Evolutionary conservation across 2,329 filamentous ascomycete genomes (phyloP).

Genomic region (Alternaria ethzedia): DNA sequence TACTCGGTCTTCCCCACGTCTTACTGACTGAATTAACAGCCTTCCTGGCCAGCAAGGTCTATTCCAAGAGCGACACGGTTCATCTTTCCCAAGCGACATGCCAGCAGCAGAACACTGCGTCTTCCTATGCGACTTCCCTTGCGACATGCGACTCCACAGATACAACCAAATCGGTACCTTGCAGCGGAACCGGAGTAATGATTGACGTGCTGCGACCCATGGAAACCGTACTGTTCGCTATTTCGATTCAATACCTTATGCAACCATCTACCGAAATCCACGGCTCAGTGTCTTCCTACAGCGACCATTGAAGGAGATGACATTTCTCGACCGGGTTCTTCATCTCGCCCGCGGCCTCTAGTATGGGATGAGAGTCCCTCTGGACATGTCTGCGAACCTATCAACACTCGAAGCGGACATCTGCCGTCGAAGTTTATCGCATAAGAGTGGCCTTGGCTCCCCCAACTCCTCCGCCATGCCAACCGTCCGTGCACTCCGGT

Average conservation of each 20-base stretch:
- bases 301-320: neutral
- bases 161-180: neutral
- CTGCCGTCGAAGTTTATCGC: neutral
- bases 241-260: neutral
- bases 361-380: neutral
- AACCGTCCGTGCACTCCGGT: neutral
- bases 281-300: neutral
- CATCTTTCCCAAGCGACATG: neutral
- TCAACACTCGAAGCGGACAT: neutral
- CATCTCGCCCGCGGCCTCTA: neutral
- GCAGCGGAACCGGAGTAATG: slow-evolving; percentile 1
- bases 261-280: neutral
- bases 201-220: neutral
- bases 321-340: neutral
- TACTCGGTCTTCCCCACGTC: neutral
- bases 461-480: neutral
- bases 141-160: neutral
- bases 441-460: neutral
- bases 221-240: neutral
- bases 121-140: neutral
- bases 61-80: neutral
- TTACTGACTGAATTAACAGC: neutral
- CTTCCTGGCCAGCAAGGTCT: neutral
- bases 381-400: neutral
- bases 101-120: neutral